These are phyloP conservation scores for Millerozyma miso DNA, from an alignment of 805 yeast genomes.

Conservation along the genomic window DNA sequence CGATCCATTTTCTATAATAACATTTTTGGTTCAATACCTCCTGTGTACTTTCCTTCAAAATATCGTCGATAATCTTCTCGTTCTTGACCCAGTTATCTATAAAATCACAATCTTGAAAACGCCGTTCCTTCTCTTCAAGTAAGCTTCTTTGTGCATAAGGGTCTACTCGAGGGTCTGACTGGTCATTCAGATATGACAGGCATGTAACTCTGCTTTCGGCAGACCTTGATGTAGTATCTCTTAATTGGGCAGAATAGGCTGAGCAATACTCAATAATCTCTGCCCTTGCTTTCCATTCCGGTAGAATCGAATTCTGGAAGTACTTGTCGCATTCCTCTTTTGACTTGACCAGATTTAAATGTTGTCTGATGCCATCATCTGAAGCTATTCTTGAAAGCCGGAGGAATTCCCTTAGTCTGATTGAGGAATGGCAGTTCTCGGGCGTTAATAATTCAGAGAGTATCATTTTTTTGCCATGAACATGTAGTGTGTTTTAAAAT, in stretches of 20 bases:
- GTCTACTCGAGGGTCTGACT: conserved; percentile 30
- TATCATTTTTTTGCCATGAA: not conserved
- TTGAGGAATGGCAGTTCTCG: conserved; percentile 30
- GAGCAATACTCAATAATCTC: conserved; percentile 28
- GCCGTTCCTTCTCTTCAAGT: conserved; percentile 17
- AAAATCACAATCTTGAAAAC: conserved; percentile 21
- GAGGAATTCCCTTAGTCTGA: conserved; percentile 34
- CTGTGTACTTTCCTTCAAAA: conserved; percentile 29
- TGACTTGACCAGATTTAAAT: conserved; percentile 26
- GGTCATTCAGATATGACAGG: not conserved
- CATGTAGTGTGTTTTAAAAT: not conserved
- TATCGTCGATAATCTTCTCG: conserved; percentile 30
- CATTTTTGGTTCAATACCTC: conserved; percentile 34
- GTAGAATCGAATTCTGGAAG: conserved; percentile 23
- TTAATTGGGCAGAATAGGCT: conserved; percentile 20
- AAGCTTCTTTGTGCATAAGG: conserved; percentile 34
- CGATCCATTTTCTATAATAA: conserved; percentile 33
- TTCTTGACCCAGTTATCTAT: conserved; percentile 36
- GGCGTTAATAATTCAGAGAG: conserved; percentile 11
- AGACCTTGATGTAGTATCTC: conserved; percentile 10
- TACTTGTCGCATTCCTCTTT: conserved; percentile 22
- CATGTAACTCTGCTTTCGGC: not conserved
- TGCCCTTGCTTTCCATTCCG: conserved; percentile 35
- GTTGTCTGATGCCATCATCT: conserved; percentile 38
- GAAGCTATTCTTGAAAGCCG: conserved; percentile 34